Conservation (phyloP, 768 basidiomycete genomes). For the Tricholoma sp. region DNA sequence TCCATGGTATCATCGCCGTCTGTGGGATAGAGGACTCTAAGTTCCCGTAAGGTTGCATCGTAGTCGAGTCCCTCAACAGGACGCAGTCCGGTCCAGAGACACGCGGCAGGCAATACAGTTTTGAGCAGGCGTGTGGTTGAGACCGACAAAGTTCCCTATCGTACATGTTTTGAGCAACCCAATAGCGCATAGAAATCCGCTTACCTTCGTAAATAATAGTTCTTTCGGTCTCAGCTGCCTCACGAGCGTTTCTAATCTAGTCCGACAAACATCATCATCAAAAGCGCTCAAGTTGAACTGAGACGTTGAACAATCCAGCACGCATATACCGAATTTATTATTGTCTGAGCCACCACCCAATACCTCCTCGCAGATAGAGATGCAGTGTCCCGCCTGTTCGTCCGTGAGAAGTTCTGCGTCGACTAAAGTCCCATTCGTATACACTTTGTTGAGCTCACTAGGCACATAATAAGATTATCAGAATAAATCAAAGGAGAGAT, state of each 20-base stretch:
- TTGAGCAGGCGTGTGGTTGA: conserved; percentile 81
- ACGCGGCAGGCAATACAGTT: conserved; percentile 68
- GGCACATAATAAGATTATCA: neutral
- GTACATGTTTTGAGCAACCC: neutral
- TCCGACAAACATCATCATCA: conserved; percentile 89
- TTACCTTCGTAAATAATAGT: conserved; percentile 83
- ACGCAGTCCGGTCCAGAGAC: conserved; percentile 86
- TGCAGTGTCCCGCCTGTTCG: conserved; percentile 93
- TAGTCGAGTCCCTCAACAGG: conserved; percentile 79
- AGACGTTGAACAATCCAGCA: conserved; percentile 91
- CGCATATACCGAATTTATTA: conserved; percentile 78
- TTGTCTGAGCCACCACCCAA: conserved; percentile 36
- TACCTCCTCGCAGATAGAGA: conserved; percentile 73
- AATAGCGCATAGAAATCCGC: conserved; percentile 1
- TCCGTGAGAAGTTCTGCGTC: conserved; percentile 85
- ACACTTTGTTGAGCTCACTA: conserved; percentile 91
- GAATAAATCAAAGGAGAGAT: neutral
- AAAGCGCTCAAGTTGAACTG: conserved; percentile 90
- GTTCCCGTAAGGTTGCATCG: conserved; percentile 61
- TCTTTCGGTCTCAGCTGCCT: conserved; percentile 90
- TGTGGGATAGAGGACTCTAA: conserved; percentile 60
- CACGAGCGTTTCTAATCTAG: conserved; percentile 89
- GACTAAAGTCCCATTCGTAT: conserved; percentile 93
- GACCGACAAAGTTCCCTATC: conserved; percentile 80
- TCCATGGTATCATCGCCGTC: conserved; percentile 37